phyloP scores from a whole-genome alignment of 2,329 filamentous ascomycete species.

The Hypoxylon rubiginosum region DNA sequence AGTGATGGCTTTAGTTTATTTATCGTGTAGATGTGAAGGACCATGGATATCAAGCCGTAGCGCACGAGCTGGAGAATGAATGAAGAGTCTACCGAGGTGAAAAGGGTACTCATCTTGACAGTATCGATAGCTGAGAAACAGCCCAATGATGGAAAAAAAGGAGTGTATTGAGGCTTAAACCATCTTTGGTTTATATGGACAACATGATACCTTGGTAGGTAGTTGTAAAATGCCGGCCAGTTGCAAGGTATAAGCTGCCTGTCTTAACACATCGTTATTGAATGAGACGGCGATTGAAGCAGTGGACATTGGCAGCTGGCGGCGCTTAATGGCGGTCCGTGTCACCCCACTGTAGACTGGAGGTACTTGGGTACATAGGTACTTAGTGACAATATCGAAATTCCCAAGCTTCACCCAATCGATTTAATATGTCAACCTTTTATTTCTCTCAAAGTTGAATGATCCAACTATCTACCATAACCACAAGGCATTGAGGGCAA shows the following conservation, averaged over 20 bases:
- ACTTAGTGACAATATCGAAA: not conserved
- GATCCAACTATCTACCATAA: constrained; percentile 21
- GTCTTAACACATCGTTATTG: not conserved
- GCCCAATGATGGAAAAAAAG: not conserved
- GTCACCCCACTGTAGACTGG: not conserved
- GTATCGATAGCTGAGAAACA: not conserved
- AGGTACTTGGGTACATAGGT: not conserved
- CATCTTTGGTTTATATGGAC: not conserved
- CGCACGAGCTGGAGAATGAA: constrained; percentile 31
- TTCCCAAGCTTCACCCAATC: constrained; percentile 15
- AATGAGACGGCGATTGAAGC: constrained; percentile 17
- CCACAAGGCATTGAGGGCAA: constrained; percentile 49
- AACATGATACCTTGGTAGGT: not conserved
- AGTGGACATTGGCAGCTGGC: constrained; percentile 2
- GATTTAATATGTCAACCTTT: constrained; percentile 1
- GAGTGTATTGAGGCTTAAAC: not conserved
- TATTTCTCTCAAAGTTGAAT: constrained; percentile 19
- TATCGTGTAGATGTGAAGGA: constrained; percentile 26
- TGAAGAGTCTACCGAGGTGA: constrained; percentile 26
- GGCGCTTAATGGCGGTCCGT: not conserved
- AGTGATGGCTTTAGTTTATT: constrained; percentile 6
- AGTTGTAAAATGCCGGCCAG: not conserved
- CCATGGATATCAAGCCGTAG: constrained; percentile 29
- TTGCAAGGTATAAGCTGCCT: not conserved
- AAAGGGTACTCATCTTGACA: constrained; percentile 16